A percentile compares a stretch with the other conserved stretches of the same genome.
phyloP scores from a whole-genome alignment of 2,329 filamentous ascomycete species.

The Xylaria sp. region DNA sequence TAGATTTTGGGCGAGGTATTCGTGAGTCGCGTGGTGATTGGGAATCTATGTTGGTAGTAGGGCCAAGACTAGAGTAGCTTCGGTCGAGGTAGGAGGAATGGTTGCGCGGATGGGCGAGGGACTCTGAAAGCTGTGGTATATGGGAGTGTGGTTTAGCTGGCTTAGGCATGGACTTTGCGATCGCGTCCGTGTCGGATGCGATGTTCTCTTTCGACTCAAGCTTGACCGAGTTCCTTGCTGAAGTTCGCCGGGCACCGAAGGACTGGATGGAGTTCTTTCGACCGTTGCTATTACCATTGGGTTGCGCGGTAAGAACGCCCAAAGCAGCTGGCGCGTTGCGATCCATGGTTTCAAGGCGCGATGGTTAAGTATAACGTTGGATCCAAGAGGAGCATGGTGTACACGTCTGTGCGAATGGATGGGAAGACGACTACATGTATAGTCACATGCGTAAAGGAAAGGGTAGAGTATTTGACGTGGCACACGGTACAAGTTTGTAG shows the following conservation, averaged over 20 bases:
- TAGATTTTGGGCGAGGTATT: conserved; percentile 31
- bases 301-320: conserved; percentile 29
- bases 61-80: conserved; percentile 9
- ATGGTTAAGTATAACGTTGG: conserved; percentile 19
- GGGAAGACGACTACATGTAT: background rate
- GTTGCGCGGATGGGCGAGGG: conserved; percentile 9
- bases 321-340: conserved; percentile 22
- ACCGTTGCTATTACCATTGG: conserved; percentile 25
- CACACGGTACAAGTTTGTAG: background rate
- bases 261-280: conserved; percentile 27
- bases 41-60: conserved; percentile 18
- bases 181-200: conserved; percentile 27
- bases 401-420: conserved; percentile 6
- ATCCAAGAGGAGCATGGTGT: conserved; percentile 19
- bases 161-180: conserved; percentile 17
- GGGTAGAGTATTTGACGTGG: background rate
- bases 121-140: conserved; percentile 15
- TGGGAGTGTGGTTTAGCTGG: conserved; percentile 3
- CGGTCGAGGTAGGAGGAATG: conserved; percentile 11
- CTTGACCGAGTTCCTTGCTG: conserved; percentile 17
- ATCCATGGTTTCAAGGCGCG: conserved; percentile 23
- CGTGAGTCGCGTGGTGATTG: conserved; percentile 30
- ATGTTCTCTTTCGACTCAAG: conserved; percentile 31
- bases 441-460: background rate
- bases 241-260: conserved; percentile 17